Evolutionary conservation across 768 basidiomycete genomes (phyloP).

Genomic region (Mycena galopus): DNA sequence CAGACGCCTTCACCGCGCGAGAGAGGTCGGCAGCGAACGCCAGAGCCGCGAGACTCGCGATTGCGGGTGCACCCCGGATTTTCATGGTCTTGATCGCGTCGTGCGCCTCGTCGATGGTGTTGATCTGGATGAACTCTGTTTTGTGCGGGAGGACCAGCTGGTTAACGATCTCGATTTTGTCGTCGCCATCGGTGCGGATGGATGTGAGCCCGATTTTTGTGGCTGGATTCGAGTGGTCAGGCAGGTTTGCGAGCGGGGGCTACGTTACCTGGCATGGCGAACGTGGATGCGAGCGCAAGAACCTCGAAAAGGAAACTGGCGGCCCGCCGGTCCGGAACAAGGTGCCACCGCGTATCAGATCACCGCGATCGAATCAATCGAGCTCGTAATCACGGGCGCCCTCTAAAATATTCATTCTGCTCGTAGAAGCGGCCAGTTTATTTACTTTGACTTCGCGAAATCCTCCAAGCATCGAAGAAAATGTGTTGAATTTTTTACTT

Average conservation of each 20-base stretch:
- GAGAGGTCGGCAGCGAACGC: conserved; percentile 77
- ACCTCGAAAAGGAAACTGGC: not conserved
- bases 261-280: conserved; percentile 6
- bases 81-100: conserved; percentile 98
- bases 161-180: conserved; percentile 83
- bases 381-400: not conserved
- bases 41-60: conserved; percentile 91
- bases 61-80: conserved; percentile 93
- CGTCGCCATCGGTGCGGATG: conserved; percentile 29
- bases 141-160: conserved; percentile 89
- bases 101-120: conserved; percentile 86
- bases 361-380: not conserved
- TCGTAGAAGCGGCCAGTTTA: no score
- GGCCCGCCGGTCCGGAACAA: not conserved
- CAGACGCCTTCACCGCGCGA: conserved; percentile 61
- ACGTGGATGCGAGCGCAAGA: not conserved
- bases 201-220: conserved; percentile 22
- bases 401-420: no score
- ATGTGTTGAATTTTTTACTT: no score
- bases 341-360: not conserved
- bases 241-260: not conserved
- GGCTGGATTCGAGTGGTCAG: conserved; percentile 1
- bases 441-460: not conserved
- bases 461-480: no score
- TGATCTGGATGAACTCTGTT: conserved; percentile 72